Conservation (phyloP, 2,329 filamentous ascomycete species). For the Verticillium tricorpus region DNA sequence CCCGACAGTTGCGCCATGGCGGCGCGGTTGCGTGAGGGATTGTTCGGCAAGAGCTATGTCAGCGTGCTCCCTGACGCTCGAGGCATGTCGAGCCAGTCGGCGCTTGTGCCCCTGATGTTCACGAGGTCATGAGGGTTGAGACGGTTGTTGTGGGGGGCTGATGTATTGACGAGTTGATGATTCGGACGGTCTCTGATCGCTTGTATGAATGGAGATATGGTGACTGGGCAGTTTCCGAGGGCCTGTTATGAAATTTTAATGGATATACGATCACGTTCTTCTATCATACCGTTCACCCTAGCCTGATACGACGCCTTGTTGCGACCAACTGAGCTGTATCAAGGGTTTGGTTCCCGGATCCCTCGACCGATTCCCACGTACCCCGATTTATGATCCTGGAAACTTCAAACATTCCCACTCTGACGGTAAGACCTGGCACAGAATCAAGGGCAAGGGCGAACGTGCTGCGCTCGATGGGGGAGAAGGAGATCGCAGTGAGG, state of each 20-base stretch:
- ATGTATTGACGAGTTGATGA: background rate
- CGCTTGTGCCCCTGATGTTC: constrained; percentile 57
- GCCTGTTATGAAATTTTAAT: background rate
- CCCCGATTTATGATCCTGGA: background rate
- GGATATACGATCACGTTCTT: background rate
- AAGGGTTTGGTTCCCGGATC: background rate
- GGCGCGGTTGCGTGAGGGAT: constrained; percentile 33
- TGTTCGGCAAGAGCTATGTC: constrained; percentile 33
- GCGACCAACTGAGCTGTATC: background rate
- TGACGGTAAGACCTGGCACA: background rate
- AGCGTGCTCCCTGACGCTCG: constrained; percentile 36
- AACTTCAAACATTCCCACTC: background rate
- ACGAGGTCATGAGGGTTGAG: constrained; percentile 33
- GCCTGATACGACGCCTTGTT: background rate
- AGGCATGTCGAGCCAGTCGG: constrained; percentile 47
- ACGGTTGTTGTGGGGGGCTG: background rate
- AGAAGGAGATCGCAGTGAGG: background rate
- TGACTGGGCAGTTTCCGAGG: background rate
- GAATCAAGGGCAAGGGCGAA: background rate
- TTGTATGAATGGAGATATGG: background rate
- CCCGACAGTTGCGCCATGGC: constrained; percentile 24
- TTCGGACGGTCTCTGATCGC: background rate
- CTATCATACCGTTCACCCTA: background rate
- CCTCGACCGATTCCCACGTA: background rate
- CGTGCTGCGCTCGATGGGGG: background rate